Percentiles rank a stretch among this genome's conserved stretches.
Evolutionary conservation across 148 eudicot species (phyloP).

Genomic region (Dysphania ambrosioides): DNA sequence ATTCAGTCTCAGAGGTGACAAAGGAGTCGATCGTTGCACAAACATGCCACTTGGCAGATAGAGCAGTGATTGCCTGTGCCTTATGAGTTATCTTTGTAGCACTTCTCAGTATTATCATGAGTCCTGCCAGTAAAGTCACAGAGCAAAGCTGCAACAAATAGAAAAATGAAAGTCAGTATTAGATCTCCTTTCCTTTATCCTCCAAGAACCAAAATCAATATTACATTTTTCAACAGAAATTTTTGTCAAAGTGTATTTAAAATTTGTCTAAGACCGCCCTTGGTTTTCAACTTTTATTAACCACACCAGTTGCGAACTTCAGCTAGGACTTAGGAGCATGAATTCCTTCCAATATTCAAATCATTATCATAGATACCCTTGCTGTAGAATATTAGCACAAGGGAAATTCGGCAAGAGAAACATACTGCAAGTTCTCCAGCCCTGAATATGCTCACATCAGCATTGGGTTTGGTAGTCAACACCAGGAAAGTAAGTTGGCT

Average conservation of each 20-base stretch:
- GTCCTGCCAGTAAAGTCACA: conserved; percentile 66
- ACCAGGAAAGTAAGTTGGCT: conserved; percentile 68
- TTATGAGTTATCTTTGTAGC: conserved; percentile 95
- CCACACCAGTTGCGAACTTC: too few species aligned
- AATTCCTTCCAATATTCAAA: too few species aligned
- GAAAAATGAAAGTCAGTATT: too few species aligned
- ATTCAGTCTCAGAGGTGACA: conserved; percentile 42
- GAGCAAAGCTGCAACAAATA: conserved; percentile 61
- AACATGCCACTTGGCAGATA: conserved; percentile 93
- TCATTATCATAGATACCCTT: too few species aligned
- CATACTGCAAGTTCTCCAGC: conserved; percentile 91
- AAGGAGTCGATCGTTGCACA: conserved; percentile 76
- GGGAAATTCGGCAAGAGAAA: conserved; percentile 2
- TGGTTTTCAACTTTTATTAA: too few species aligned
- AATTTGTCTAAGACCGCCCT: too few species aligned
- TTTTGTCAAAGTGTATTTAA: too few species aligned
- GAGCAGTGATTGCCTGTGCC: conserved; percentile 80
- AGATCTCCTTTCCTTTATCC: too few species aligned
- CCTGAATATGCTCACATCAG: conserved; percentile 47
- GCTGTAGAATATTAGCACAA: neutral
- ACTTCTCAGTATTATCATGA: conserved; percentile 68
- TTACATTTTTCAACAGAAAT: too few species aligned
- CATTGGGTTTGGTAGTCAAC: conserved; percentile 49
- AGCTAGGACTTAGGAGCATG: too few species aligned
- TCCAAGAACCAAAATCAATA: too few species aligned